phyloP scores from a whole-genome alignment of 2,329 filamentous ascomycete species.

The Ceratocystis destructans region DNA sequence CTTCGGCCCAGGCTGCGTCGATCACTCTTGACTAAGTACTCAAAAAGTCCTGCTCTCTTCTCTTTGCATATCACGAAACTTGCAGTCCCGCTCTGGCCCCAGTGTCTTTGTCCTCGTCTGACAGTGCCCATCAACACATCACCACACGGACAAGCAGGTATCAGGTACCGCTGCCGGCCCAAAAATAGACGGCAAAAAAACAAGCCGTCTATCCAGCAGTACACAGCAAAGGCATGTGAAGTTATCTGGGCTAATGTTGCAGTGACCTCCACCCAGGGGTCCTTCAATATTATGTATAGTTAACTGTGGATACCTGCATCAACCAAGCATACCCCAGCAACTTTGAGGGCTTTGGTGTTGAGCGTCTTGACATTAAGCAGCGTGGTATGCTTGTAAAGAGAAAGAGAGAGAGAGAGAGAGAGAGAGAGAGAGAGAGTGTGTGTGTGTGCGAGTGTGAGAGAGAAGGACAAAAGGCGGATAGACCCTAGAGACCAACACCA shows the following conservation, averaged over 20 bases:
- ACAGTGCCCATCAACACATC: not conserved
- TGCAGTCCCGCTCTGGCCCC: too few relatives aligned
- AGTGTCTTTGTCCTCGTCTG: not conserved
- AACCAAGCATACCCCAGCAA: not conserved
- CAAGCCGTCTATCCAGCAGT: not conserved
- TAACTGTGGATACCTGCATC: not conserved
- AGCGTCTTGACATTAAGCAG: not conserved
- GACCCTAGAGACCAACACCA: not conserved
- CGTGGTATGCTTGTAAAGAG: not conserved
- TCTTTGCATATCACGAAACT: not conserved
- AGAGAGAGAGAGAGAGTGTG: not conserved
- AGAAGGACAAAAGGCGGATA: not conserved
- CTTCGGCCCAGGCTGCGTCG: constrained; percentile 4
- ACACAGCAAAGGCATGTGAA: not conserved
- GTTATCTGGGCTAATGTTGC: not conserved
- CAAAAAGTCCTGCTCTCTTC: constrained; percentile 4
- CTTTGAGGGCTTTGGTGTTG: not conserved
- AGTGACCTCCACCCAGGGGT: not conserved
- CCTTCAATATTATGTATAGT: not conserved
- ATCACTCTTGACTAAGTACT: not conserved
- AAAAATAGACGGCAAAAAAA: not conserved
- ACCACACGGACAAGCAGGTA: not conserved
- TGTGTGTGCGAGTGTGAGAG: not conserved
- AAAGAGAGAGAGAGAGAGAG: not conserved
- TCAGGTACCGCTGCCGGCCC: not conserved